Evolutionary conservation across 225 moss, liverwort and hornwort genomes (phyloP), one percentile per base, ranked within the genome.

Genomic region (Marchantia polymorpha): DNA sequence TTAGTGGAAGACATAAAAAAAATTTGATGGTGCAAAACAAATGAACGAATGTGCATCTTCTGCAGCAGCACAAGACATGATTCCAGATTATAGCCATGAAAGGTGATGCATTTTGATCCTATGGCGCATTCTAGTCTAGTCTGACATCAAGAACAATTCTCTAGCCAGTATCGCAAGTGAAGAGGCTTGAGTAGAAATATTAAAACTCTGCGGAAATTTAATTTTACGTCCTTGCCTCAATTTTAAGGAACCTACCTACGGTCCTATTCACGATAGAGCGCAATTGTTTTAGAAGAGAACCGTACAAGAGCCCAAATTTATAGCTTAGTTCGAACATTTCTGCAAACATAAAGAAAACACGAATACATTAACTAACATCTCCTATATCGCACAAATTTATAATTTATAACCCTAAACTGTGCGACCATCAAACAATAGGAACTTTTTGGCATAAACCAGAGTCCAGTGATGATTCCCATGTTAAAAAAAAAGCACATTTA

Each of bases 251-350:
- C 61, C 69, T 83, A 53, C 83, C 81, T 13, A 84, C 0, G 15
- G 80, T 85, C 56, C 67, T 75, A 30, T 63, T 67, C 0, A 79
- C 3, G 31, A 84, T 50, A 22, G 19, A 63, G 25, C 64, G 63
- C 54, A 81, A 25, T 6, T 85, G 82, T 66, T 76, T 72, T 19
- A 85, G 78, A 25, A 88, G 49, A 10, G 85, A 85, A 27, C 75
- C 81, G 30, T 88, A 88, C 50, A 88, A 17, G n/a, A 83, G 3
- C 61, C 74, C 83, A 50, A 88, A 55, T 79, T 54, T 84, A 47
- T 85, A 83, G 70, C 80, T 83, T 50, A 88, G 77, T 64, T 88
- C 87, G 63, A 83, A 83, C 0, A 85, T 63, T 80, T 85, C 87
- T 88, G 87, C 75, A 81, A 54, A 52, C 20, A 70, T 4, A 19